Base-by-base conservation (phyloP, 2,329 filamentous ascomycete genomes). In the Penicillium sp. region DNA sequence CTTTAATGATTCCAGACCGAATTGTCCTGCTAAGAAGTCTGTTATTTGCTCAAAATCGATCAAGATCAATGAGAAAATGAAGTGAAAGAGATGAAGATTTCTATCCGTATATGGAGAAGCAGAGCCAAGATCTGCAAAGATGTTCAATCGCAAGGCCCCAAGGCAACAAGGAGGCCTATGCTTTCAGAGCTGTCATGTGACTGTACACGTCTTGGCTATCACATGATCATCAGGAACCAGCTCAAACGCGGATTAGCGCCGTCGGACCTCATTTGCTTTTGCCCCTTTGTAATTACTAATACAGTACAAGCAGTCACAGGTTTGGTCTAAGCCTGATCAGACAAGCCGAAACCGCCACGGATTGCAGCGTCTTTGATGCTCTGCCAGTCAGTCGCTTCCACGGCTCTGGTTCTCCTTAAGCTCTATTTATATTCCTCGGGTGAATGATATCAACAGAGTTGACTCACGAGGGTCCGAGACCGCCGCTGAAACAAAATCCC, bases 191-290 rank as follows among this genome's bases (percentile, higher is more conserved):
- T 13, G 3, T 48, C 54, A 56, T 30, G 54, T 56, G 54, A 56
- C 13, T 4, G 19, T 41, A 51, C 8, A 17, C 8, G 44, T 26
- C 26, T 26, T 26, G 26, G 26, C 7, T 23, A 44, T 57, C 55
- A 57, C 55, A 57, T 57, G 55, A 57, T 44, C 17, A 50, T 50
- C 55, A 57, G 55, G 55, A 50, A 57, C 55, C 19, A n/a, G 13
- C 13, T 35, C 30, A 17, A 38, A 50, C 41, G 15, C 55, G 41
- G 17, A 17, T 35, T 50, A 57, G 55, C 55, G 47, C 13, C 29
- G 11, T 31, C 19, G 11, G 31, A 48, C 3, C 26, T 26, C 26
- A 29, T 50, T 29, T 57, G 35, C 31, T 50, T 50, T 38, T 5
- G 35, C 35, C 35, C 35, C 35, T 41, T 41, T 8, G 31, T 41